Base-by-base conservation (phyloP, 768 basidiomycete species). In the Dentipellis sp. region DNA sequence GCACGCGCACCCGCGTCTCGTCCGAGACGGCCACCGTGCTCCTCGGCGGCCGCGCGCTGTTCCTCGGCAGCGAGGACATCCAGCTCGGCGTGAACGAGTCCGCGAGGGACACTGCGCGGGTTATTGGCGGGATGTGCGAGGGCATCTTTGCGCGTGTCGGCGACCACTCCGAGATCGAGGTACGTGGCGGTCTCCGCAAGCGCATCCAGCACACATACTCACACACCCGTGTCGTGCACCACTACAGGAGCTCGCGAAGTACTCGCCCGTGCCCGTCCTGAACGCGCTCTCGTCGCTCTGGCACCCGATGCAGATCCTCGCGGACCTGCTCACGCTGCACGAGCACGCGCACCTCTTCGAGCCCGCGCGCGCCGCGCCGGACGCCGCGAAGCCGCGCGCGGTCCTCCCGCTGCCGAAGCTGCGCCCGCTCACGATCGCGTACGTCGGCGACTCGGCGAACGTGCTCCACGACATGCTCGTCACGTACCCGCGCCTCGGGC, bases 391-490 rank as follows among this genome's bases (percentile, higher is more conserved):
- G 46, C 55, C 57, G 39, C 35, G 55, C 50, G 12, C 59, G 64
- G 56, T 45, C 10, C n/a, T n/a, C 14, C 39, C 54, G 14, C 73
- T 87, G 1, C 74, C 80, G 2, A 68, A 72, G 1, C 76, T 97
- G 23, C 80, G 79, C 1, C 86, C 93, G 0, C 78, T 97, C 56
- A 98, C 93, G 1, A 73, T 98, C 53, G 88, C 94, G 9, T 99
- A 94, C 69, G 81, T 98, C 55, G 95, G 95, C 8, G 95, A 98
- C 72, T 86, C 86, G 21, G 88, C 93, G 50, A 99, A 98, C 66
- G 91, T 99, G 50, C 75, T 97, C 56, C 91, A 98, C 68, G 97
- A 97, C 69, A 94, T 98, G 90, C 84, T 98, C 34, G 95, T 98
- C 62, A 84, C 92, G 7, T 90, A 87, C 66, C 95, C 94, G 36